These are phyloP conservation scores for Sistotremastrum suecicum DNA, from an alignment of 768 basidiomycete species.

Conservation along the genomic window DNA sequence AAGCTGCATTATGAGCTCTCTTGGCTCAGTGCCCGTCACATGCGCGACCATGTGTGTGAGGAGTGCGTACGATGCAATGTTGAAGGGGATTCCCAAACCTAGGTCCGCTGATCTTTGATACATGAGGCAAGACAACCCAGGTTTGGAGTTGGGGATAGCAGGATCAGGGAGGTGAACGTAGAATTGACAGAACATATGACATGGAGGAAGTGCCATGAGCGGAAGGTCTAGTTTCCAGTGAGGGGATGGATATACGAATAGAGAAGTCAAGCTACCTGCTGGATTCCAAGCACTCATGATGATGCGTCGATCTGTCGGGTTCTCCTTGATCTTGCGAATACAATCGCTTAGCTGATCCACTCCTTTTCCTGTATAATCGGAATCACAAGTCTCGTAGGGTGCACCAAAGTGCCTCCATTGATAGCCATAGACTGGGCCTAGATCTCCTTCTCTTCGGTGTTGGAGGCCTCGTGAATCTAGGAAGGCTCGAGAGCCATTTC, in stretches of 20 bases:
- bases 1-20: conserved; percentile 88
- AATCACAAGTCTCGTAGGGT: conserved; percentile 57
- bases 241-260: background rate
- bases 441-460: conserved; percentile 76
- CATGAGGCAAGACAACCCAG: conserved; percentile 86
- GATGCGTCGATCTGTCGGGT: conserved; percentile 88
- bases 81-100: conserved; percentile 96
- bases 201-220: conserved; percentile 93
- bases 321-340: conserved; percentile 81
- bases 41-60: conserved; percentile 97
- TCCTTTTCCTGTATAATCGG: conserved; percentile 67
- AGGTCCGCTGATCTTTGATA: conserved; percentile 96
- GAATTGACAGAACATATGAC: conserved; percentile 99
- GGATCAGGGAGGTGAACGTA: conserved; percentile 79
- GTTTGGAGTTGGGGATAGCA: conserved; percentile 32
- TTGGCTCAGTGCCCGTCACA: conserved; percentile 72
- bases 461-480: conserved; percentile 73
- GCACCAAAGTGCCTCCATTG: conserved; percentile 96
- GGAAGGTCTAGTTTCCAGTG: conserved; percentile 51
- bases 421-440: conserved; percentile 96
- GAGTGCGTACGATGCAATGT: conserved; percentile 96
- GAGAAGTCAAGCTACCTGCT: conserved; percentile 45
- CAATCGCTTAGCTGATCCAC: conserved; percentile 88
- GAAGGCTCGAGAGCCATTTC: conserved; percentile 83
- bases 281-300: conserved; percentile 98